These are phyloP conservation scores for Lachancea cidri DNA, from an alignment of 805 yeast genomes.

Conservation along the genomic window DNA sequence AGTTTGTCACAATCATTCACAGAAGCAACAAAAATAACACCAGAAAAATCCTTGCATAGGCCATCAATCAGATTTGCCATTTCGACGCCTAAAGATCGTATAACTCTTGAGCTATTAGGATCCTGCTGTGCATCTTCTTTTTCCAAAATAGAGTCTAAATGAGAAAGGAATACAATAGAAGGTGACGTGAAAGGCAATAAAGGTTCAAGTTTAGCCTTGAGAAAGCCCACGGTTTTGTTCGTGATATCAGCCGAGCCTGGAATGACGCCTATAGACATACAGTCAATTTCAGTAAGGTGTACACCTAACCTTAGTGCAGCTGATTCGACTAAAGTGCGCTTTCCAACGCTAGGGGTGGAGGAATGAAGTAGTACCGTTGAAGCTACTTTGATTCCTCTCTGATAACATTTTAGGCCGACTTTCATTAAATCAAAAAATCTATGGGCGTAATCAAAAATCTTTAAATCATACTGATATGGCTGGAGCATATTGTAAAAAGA, in stretches of 20 bases:
- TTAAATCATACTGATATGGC: constrained; percentile 33
- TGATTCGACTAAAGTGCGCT: constrained; percentile 55
- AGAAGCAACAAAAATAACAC: constrained; percentile 57
- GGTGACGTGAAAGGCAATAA: constrained; percentile 42
- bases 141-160: constrained; percentile 70
- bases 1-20: constrained; percentile 63
- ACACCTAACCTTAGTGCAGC: constrained; percentile 56
- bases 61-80: constrained; percentile 54
- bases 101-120: constrained; percentile 32
- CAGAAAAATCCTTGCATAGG: constrained; percentile 35
- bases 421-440: constrained; percentile 49
- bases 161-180: constrained; percentile 56
- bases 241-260: constrained; percentile 66
- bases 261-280: constrained; percentile 41
- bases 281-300: constrained; percentile 64
- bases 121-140: constrained; percentile 56
- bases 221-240: constrained; percentile 68
- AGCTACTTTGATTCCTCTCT: constrained; percentile 37
- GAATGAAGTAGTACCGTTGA: constrained; percentile 68
- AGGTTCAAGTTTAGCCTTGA: constrained; percentile 72
- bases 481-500: constrained; percentile 43
- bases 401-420: constrained; percentile 40
- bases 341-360: constrained; percentile 72
- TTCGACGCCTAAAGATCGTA: constrained; percentile 39
- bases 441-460: constrained; percentile 43